phyloP scores from a whole-genome alignment of 2,329 filamentous ascomycete genomes.

The Botrytis sinoallii region DNA sequence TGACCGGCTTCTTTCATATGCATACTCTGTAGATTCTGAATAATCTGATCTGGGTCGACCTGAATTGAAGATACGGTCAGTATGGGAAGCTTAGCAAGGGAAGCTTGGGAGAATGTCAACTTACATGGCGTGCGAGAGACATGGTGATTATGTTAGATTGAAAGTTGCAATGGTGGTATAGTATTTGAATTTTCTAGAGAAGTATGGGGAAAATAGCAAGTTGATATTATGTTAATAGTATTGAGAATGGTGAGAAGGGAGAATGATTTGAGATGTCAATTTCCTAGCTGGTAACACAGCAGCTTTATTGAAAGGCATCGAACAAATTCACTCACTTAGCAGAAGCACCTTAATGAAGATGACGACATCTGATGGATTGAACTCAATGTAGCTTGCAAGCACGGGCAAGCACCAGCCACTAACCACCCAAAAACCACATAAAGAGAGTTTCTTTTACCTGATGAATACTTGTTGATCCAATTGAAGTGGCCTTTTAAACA shows the following conservation, averaged over 20 bases:
- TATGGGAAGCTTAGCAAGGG: neutral
- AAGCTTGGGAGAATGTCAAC: slow-evolving; percentile 14
- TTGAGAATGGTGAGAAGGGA: neutral
- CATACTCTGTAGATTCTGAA: slow-evolving; percentile 49
- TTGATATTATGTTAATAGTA: neutral
- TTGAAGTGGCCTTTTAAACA: neutral
- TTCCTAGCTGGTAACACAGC: neutral
- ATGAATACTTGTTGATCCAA: neutral
- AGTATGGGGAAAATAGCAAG: neutral
- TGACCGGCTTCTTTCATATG: slow-evolving; percentile 40
- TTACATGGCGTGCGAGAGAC: slow-evolving; percentile 50
- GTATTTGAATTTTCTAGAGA: neutral
- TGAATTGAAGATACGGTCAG: slow-evolving; percentile 34
- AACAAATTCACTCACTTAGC: neutral
- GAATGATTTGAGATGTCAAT: neutral
- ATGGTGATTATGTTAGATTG: slow-evolving; percentile 36
- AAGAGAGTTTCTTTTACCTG: slow-evolving; percentile 6
- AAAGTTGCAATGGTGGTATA: neutral
- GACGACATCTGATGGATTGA: neutral
- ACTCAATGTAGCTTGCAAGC: neutral
- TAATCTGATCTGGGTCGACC: slow-evolving; percentile 55
- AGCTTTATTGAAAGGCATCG: neutral
- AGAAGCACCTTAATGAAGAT: neutral
- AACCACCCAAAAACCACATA: neutral
- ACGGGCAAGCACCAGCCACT: neutral